Evolutionary conservation across 2,329 filamentous ascomycete genomes (phyloP).

Genomic region (Capronia epimyces): DNA sequence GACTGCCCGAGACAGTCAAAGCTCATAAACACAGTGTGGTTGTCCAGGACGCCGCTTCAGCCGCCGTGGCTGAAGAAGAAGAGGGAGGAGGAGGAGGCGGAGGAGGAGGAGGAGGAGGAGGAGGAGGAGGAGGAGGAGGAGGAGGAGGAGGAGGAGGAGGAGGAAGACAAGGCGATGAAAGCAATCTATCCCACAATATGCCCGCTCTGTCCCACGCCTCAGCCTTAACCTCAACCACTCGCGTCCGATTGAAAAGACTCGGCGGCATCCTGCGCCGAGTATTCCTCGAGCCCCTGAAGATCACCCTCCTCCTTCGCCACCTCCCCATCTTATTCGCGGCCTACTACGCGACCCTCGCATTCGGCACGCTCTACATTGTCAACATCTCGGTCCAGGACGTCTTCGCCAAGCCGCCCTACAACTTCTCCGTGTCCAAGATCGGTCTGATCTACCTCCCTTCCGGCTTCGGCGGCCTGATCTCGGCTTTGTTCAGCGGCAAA

Average conservation of each 20-base stretch:
- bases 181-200: no score
- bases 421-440: constrained; percentile 61
- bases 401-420: constrained; percentile 63
- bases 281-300: constrained; percentile 68
- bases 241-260: constrained; percentile 55
- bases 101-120: no score
- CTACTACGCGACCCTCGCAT: constrained; percentile 67
- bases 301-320: constrained; percentile 67
- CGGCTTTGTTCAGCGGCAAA: constrained; percentile 63
- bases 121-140: no score
- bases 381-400: constrained; percentile 71
- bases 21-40: constrained; percentile 32
- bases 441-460: constrained; percentile 71
- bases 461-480: constrained; percentile 65
- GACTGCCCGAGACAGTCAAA: constrained; percentile 41
- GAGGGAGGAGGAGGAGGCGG: no score
- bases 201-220: no score
- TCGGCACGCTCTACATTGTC: constrained; percentile 68
- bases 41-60: constrained; percentile 30
- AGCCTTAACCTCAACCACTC: constrained; percentile 55
- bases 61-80: no score
- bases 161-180: constrained; percentile 28
- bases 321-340: constrained; percentile 69
- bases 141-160: constrained; percentile 13
- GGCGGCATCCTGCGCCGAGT: constrained; percentile 50